Base-by-base conservation (phyloP, 768 basidiomycete species). In the Sarcomyxa edulis region DNA sequence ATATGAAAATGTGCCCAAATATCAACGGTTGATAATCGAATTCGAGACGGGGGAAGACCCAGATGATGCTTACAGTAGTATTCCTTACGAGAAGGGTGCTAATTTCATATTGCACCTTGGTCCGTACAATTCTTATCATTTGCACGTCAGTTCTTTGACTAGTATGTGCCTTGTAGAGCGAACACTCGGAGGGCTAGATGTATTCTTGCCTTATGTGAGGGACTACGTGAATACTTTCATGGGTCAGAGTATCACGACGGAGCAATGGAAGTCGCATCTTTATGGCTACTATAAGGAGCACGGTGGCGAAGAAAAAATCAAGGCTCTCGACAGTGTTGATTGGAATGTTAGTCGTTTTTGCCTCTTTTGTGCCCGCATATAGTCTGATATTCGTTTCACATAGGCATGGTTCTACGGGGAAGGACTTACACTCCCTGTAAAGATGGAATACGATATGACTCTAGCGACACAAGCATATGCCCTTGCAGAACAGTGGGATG, bases 11-110 rank as follows among this genome's bases (percentile, higher is more conserved):
- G 63, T 62, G 22, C 85, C 87, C 0, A 78, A 76, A 51, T 93
- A 86, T 55, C 91, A 88, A 62, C 68, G 84, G 12, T 71, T 96
- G 23, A 76, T 90, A 5, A 82, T 89, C 46, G 69, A 78, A 16
- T 90, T 85, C 48, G 74, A 83, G 28, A 56, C 66, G 30, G 83
- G 85, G 10, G 76, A 90, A 60, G 80, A 85, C 52, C 78, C 85
- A 1, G 86, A 92, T 51, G 82, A 83, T 33, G 83, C 85, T 5
- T 90, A 84, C 58, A 66, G 70, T 42, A 64, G 68, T 35, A 68
- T 96, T 31, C 85, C 93, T 1, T 95, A 95, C 48, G 85, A 87
- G 56, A 88, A 94, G 60, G 94, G 94, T 18, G 73, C 88, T 6
- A 95, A 92, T 55, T 79, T 98, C 49, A 65, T 98, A 11, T 72